Evolutionary conservation across 768 basidiomycete genomes (phyloP), one percentile per base, ranked within the genome.

Genomic region (Ramaria rubella): DNA sequence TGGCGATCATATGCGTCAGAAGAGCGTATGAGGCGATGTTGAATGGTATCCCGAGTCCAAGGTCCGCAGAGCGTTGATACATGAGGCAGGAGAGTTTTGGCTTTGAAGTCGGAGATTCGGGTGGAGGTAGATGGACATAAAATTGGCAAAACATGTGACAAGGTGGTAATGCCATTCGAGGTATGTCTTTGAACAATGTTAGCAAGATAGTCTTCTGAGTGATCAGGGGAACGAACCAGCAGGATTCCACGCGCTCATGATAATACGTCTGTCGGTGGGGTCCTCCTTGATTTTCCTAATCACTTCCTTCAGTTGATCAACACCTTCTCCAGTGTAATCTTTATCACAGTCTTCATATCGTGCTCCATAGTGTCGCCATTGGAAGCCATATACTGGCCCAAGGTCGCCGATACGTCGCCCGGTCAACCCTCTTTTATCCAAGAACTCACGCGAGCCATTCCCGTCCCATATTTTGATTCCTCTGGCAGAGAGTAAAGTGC

Each of bases 111-210:
- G 82, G 76, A 17, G 76, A 64, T 14, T 70, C 63, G 1, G 76
- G 61, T 3, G 82, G 71, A 0, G 95, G 89, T 33, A 95, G 84
- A 66, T 92, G 87, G 33, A 99, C 95, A 75, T 92, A 97, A 78
- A 99, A 99, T 68, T 99, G 96, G 73, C 94, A 97, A 71, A 98
- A 86, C 83, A 98, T 87, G 72, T 98, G 96, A 70, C 96, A 99
- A 0, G 96, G 96, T 0, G 96, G 96, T 0, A 99, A 82, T 0
- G 96, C 96, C 96, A 98, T 99, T 36, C 81, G 77, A 0, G 85
- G 82, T 24, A 99, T 88, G 70, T 96, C 95, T 97, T 33, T 3
- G 34, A 34, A 48, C 7, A 15, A 5, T 21, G 19, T 36, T 15
- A 17, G 8, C 15, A 52, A 36, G 57, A 45, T 48, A 54, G n/a